A percentile compares a stretch with the other conserved stretches of the same genome.
These are phyloP conservation scores for Chrysosphaeria jannelii DNA, from an alignment of 2,329 filamentous ascomycete species.

Conservation along the genomic window DNA sequence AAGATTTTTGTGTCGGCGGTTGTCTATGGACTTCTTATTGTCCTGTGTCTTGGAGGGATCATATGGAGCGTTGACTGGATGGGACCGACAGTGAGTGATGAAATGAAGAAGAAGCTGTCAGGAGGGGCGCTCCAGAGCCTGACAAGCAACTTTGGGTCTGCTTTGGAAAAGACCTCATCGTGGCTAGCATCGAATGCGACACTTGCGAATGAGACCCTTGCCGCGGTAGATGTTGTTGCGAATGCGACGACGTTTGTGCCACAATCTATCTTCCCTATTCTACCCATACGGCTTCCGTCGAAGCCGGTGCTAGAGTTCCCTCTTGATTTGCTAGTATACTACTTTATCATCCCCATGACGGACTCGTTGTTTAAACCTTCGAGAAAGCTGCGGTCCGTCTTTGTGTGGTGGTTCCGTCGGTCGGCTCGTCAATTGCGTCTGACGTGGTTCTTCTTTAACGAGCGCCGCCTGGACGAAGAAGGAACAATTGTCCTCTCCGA, in stretches of 20 bases:
- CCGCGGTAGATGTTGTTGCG: no score
- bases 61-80: conserved; percentile 67
- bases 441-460: conserved; percentile 79
- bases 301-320: conserved; percentile 86
- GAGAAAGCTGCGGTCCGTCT: conserved; percentile 57
- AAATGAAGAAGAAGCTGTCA: no score
- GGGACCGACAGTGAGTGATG: no score
- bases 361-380: conserved; percentile 64
- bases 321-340: conserved; percentile 82
- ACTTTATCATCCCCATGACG: conserved; percentile 74
- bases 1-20: conserved; percentile 93
- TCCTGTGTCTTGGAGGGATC: conserved; percentile 78
- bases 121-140: conserved; percentile 18
- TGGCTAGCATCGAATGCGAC: no score
- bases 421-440: conserved; percentile 56
- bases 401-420: conserved; percentile 83
- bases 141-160: no score
- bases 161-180: no score
- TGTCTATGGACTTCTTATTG: conserved; percentile 78
- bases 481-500: conserved; percentile 23
- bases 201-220: no score
- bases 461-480: conserved; percentile 56
- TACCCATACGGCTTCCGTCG: conserved; percentile 82
- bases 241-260: no score
- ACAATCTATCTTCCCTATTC: no score